Base-by-base conservation (phyloP, 805 yeast species). In the Metschnikowia sp. region DNA sequence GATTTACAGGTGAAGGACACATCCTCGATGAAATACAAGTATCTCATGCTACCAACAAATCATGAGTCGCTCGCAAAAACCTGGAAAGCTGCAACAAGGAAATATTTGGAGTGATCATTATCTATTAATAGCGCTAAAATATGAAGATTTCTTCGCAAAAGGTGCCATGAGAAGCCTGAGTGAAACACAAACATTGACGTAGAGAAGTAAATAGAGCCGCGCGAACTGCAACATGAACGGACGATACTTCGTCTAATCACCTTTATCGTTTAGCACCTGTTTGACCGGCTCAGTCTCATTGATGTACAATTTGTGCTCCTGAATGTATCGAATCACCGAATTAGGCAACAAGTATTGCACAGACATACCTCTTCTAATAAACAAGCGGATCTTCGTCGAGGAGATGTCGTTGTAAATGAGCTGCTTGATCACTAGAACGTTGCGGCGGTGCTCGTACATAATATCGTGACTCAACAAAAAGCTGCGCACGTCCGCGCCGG, bases 401-500 rank as follows among this genome's bases (percentile, higher is more conserved):
- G 90, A 82, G 59, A 94, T 94, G 70, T 94, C 99, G 67, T 94
- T 94, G 71, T 94, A 94, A 55, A 94, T 94, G 62, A 94, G 78
- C 70, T 94, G 99, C 64, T 91, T 94, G 65, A 94, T 92, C 37
- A 92, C 97, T 59, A 94, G 74, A 43, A 94, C 92, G 64, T 94
- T 94, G 58, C 92, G 79, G 45, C 97, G 77, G 64, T 94, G 97
- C 69, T 92, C 96, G 65, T 91, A 94, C 97, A 94, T 90, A 60
- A 94, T 86, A 65, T 94, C 99, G 69, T 94, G 99, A 44, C 94
- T 83, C 52, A 94, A 74, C 60, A 94, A 70, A 75, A 94, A 94
- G 34, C 90, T 83, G 60, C 99, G 79, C 44, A 94, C 99, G 68
- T 94, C 99, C 9, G 94, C 77, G 6, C 99, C 99, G 0, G 99